phyloP scores from a whole-genome alignment of 2,329 filamentous ascomycete genomes.

The Talaromyces sp. region DNA sequence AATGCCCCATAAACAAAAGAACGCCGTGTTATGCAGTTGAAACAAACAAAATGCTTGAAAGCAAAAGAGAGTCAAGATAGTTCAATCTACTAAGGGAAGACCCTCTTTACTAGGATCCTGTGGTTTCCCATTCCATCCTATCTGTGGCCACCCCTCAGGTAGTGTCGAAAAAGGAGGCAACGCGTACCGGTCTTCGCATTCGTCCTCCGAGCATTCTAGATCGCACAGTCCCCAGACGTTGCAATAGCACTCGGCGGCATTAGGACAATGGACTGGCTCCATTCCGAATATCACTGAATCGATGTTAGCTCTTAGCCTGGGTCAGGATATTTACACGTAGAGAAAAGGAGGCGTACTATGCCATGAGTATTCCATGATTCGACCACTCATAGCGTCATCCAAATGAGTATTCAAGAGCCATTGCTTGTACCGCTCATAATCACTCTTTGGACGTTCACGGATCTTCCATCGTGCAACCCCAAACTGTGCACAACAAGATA shows the following conservation, averaged over 20 bases:
- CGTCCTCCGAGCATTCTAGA: slow-evolving; percentile 35
- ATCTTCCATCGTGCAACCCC: slow-evolving; percentile 48
- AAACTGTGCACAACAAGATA: slow-evolving; percentile 54
- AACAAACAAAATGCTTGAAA: not conserved
- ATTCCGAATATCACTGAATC: slow-evolving; percentile 54
- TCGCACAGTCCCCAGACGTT: slow-evolving; percentile 60
- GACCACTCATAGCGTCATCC: slow-evolving; percentile 46
- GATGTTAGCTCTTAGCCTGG: slow-evolving; percentile 3
- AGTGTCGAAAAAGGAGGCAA: slow-evolving; percentile 55
- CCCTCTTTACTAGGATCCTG: slow-evolving; percentile 29
- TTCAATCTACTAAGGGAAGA: slow-evolving; percentile 18
- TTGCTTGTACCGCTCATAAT: slow-evolving; percentile 46
- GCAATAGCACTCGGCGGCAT: slow-evolving; percentile 60
- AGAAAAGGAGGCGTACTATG: slow-evolving; percentile 43
- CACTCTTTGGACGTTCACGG: slow-evolving; percentile 39
- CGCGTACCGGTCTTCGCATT: slow-evolving; percentile 54
- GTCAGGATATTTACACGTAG: not conserved
- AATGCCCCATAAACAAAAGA: slow-evolving; percentile 1
- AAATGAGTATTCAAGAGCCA: slow-evolving; percentile 48
- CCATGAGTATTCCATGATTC: slow-evolving; percentile 57
- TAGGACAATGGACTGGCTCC: slow-evolving; percentile 55
- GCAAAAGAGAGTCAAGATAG: not conserved
- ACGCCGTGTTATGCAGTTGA: slow-evolving; percentile 5
- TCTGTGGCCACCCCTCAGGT: slow-evolving; percentile 57
- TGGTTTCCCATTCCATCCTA: slow-evolving; percentile 47